Base-by-base conservation (phyloP, 116 monocot genomes). In the Phalaenopsis hybrid region DNA sequence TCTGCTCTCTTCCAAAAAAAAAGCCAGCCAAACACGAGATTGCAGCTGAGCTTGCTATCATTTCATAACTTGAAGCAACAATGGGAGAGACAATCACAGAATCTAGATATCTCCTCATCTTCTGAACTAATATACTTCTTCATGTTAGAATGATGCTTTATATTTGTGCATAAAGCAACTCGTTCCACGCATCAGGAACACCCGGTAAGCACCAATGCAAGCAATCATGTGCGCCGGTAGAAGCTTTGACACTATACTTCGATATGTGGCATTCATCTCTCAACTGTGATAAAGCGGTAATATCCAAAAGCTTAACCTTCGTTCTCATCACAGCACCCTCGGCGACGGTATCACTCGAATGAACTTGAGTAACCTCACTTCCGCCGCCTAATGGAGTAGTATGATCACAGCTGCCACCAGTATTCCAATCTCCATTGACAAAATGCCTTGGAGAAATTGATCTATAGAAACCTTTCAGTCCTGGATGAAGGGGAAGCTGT, bases 121-220 rank as follows among this genome's bases (percentile, higher is more conserved):
- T 70, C 70, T 70, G 34, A 4, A 70, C 34, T 37, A 70, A 33
- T 34, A 34, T 70, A 70, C 70, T 70, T 21, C n/a, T 4, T 31
- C 34, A 1, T 70, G 34, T 34, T 37, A 70, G 34, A 70, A 28
- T 28, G 28, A 28, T 28, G 28, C 28, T 28, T 28, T 28, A 28
- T 28, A 28, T 28, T 28, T 28, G 28, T 28, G 28, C 87, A 59
- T 34, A 83, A 61, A 87, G 87, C 4, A 87, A 78, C 68, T 89
- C 89, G 81, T 89, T 89, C 89, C 89, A 89, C 48, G 86, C 79
- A 79, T 89, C 89, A 81, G 88, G 88, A 55, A 88, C 63, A 73
- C 88, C 88, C 31, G 88, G 88, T 75, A 88, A 81, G 85, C 88
- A 88, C 88, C 88, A 88, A 73, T 88, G 88, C 75, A 88, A 81